These are phyloP conservation scores for Malus hybrid DNA, from an alignment of 331 rosid genomes.

Conservation along the genomic window DNA sequence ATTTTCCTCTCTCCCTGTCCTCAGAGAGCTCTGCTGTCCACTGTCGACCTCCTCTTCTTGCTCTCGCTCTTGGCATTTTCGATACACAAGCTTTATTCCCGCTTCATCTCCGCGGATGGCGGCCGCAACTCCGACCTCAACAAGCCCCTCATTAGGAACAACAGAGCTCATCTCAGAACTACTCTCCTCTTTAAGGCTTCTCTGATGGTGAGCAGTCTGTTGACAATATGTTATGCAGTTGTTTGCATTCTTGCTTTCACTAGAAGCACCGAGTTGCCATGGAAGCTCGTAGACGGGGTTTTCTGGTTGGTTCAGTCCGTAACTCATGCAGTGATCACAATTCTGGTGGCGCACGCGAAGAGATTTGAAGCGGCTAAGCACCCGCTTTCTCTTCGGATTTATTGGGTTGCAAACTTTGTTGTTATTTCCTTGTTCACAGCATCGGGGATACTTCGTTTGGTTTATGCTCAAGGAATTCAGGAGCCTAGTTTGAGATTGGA, in stretches of 20 bases:
- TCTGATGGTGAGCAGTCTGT: conserved; percentile 31
- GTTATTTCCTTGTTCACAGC: conserved; percentile 42
- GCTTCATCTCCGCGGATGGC: conserved; percentile 35
- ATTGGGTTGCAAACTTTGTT: conserved; percentile 48
- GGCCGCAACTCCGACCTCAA: conserved; percentile 18
- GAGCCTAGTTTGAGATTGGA: conserved; percentile 38
- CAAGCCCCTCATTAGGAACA: conserved; percentile 43
- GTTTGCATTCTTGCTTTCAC: conserved; percentile 37
- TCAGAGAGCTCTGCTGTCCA: conserved; percentile 62
- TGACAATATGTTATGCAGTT: conserved; percentile 38
- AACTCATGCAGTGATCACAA: conserved; percentile 44
- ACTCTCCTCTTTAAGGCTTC: conserved; percentile 46
- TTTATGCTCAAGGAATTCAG: conserved; percentile 12
- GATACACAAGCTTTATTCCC: conserved; percentile 37
- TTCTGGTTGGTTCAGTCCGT: conserved; percentile 69
- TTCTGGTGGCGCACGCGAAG: conserved; percentile 58
- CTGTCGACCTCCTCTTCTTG: conserved; percentile 43
- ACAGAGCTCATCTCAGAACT: conserved; percentile 13
- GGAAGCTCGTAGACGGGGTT: conserved; percentile 48
- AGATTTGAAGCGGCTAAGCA: conserved; percentile 51
- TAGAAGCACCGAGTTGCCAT: conserved; percentile 19
- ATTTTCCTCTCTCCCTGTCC: conserved; percentile 83
- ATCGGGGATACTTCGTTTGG: conserved; percentile 56
- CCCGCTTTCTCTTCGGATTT: conserved; percentile 61
- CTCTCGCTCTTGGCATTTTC: conserved; percentile 46